Evolutionary conservation across 2,329 filamentous ascomycete species (phyloP), one percentile per base, ranked within the genome.

Genomic region (Nothophaeocryptopus gaeumannii): DNA sequence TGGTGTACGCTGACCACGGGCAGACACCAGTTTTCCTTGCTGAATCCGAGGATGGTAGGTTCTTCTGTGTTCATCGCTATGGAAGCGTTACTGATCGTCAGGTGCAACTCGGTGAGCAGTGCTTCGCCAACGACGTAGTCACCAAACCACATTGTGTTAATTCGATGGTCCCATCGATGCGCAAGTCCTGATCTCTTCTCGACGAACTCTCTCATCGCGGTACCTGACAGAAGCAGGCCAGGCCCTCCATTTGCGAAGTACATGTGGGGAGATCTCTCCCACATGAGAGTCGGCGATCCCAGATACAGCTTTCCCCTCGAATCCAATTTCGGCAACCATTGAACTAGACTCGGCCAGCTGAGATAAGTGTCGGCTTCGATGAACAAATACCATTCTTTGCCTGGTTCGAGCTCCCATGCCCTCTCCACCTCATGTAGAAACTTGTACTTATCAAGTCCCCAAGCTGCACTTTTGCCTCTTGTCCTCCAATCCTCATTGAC

Each of bases 351-450:
- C 31, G 72, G 65, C 70, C 79, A 78, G 12, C 78, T 67, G 40
- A 82, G 64, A 54, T 78, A 81, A 0, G 79, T 81, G 58, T 83
- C 80, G 0, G 77, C 74, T 57, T 82, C 79, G 39, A 81, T 73
- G 61, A 83, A 83, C 46, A 80, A 66, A 54, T 75, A 83, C 80
- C 80, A 83, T 49, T 76, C 77, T 33, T 74, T 74, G 13, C 77
- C 66, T 16, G 5, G 74, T 20, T 16, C 15, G n/a, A 68, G 64
- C 16, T 8, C 75, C 74, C 65, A 33, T 67, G 66, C 55, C 76
- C 72, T 5, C 11, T 68, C 60, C 53, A 79, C 67, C 70, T 77
- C 76, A 36, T 76, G 74, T 16, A 79, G 60, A 51, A 79, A 78
- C 58, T 79, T 79, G 67, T 72, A 79, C 56, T 75, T 76, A 65